Conservation (phyloP, 129 eudicot species). For the Lactuca sativa region DNA sequence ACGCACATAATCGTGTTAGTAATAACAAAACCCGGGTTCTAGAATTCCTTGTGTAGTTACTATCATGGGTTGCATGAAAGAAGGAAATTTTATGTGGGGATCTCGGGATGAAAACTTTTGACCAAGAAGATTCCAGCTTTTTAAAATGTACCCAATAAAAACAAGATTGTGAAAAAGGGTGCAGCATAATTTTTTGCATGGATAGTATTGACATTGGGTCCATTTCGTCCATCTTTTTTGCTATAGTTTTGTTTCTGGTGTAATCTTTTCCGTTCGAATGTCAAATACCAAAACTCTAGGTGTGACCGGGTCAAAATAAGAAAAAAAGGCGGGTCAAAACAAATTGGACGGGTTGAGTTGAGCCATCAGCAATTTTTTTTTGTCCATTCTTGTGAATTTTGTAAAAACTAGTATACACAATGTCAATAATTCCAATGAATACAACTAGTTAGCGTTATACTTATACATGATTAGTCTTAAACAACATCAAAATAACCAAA, state of each 20-base stretch:
- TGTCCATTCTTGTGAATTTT: too few species aligned
- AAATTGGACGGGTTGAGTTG: too few species aligned
- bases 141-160: conserved; percentile 33
- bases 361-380: too few species aligned
- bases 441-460: too few species aligned
- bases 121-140: conserved; percentile 46
- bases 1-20: neutral
- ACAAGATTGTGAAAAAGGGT: conserved; percentile 20
- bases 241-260: neutral
- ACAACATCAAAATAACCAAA: too few species aligned
- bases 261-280: conserved; percentile 21
- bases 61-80: conserved; percentile 13
- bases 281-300: conserved; percentile 18
- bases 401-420: too few species aligned
- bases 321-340: conserved; percentile 2
- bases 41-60: conserved; percentile 18
- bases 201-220: conserved; percentile 41
- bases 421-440: too few species aligned
- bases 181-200: conserved; percentile 25
- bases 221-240: conserved; percentile 26
- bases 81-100: conserved; percentile 11
- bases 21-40: conserved; percentile 10
- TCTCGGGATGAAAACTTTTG: conserved; percentile 43
- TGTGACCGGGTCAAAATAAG: conserved; percentile 4
- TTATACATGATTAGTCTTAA: too few species aligned